Evolutionary conservation across 2,329 filamentous ascomycete species (phyloP).

Genomic region (Epichloe gansuensis): DNA sequence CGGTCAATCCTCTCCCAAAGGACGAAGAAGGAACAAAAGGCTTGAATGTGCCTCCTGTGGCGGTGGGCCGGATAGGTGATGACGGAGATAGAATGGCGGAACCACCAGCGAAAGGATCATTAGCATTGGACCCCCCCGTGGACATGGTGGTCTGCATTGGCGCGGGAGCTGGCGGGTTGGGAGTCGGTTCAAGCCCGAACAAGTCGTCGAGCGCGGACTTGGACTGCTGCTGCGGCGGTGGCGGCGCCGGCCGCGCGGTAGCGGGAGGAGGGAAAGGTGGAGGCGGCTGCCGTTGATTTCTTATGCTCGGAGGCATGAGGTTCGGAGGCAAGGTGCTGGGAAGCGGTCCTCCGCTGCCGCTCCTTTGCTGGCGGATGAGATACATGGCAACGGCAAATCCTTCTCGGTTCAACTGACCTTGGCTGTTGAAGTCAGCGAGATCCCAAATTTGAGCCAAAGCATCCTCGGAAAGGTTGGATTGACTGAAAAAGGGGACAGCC

Average conservation of each 20-base stretch:
- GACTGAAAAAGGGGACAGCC: constrained; percentile 85
- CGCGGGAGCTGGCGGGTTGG: constrained; percentile 35
- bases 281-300: constrained; percentile 32
- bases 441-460: constrained; percentile 93
- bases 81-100: constrained; percentile 33
- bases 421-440: constrained; percentile 82
- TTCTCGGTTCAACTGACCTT: constrained; percentile 72
- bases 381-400: constrained; percentile 98
- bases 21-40: constrained; percentile 86
- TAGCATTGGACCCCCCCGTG: constrained; percentile 63
- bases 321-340: constrained; percentile 69
- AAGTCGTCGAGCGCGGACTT: constrained; percentile 87
- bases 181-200: constrained; percentile 66
- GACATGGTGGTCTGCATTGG: constrained; percentile 50
- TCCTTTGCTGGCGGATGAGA: constrained; percentile 80
- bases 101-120: constrained; percentile 49
- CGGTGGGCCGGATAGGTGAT: constrained; percentile 39
- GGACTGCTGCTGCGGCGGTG: constrained; percentile 33
- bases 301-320: constrained; percentile 76
- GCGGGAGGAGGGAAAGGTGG: constrained; percentile 26
- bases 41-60: constrained; percentile 53
- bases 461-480: constrained; percentile 81
- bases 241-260: constrained; percentile 35
- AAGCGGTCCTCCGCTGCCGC: constrained; percentile 48
- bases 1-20: constrained; percentile 72